Evolutionary conservation across 129 eudicot genomes (phyloP), one percentile per base, ranked within the genome.

Genomic region (Cynara cardunculus): DNA sequence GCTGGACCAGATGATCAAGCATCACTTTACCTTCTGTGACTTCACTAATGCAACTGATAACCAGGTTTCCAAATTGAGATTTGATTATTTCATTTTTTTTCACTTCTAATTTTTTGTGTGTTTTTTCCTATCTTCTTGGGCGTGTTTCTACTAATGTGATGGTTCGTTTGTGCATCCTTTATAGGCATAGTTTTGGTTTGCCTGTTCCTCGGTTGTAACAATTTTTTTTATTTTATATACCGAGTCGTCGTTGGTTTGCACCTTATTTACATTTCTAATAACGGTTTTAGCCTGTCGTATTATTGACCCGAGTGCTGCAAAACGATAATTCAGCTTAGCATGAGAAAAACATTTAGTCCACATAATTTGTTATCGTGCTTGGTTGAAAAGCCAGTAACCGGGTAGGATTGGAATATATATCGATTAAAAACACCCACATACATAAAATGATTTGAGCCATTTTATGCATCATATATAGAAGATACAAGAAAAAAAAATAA

Each of bases 1-100:
- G 96, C 94, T 16, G 99, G 99, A 35, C 97, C 99, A 64, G 99
- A 94, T 19, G 99, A 94, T 75, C 89, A 86, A 77, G 97, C 99
- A 2, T 86, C 89, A 74, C 72, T 90, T 49, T 88, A 89, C 88
- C 79, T 84, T 75, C 81, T 65, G 81, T 69, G 53, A 82, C 83
- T 73, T 73, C 25, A 84, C 92, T 83, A 91, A 73, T 86, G 83
- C 67, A 81, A 81, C 84, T 81, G n/a, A 84, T 80, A 84, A 87
- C 80, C 71, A 76, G 82, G 82, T 82, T 89, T 84, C 84, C 74
- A 46, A 70, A 72, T 87, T 82, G 91, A 77, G 88, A 32, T 71
- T 56, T 71, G 70, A 83, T 83, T 77, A 64, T 41, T 75, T 66
- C 74, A 77, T 71, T 64, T 77, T 82, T 76, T n/a, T 67, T 69